A percentile compares a stretch with the other conserved stretches of the same genome.
Evolutionary conservation across 345 rosid genomes (phyloP).

Genomic region (Schrenkiella parvula): DNA sequence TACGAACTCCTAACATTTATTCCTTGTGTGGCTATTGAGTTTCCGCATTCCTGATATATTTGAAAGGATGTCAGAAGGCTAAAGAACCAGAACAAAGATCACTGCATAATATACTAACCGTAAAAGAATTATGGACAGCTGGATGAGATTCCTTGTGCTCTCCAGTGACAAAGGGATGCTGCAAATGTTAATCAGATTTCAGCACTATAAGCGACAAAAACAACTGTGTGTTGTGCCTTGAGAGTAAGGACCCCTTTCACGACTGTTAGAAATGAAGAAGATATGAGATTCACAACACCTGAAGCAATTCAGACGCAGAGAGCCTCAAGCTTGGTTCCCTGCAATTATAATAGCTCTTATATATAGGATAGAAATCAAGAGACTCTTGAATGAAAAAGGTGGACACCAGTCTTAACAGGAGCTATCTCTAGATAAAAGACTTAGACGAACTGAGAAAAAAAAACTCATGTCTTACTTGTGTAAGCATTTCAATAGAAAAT

Average conservation of each 20-base stretch:
- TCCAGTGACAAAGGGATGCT: constrained; percentile 85
- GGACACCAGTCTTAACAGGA: background rate
- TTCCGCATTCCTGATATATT: constrained; percentile 55
- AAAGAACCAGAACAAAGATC: constrained; percentile 9
- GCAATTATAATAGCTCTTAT: constrained; percentile 10
- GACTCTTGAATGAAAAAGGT: constrained; percentile 7
- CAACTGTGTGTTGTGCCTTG: background rate
- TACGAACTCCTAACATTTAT: constrained; percentile 53
- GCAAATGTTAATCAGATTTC: constrained; percentile 35
- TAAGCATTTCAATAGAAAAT: constrained; percentile 75
- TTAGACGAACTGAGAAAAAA: background rate
- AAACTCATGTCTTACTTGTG: constrained; percentile 49
- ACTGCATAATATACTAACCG: constrained; percentile 38
- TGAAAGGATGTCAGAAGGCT: constrained; percentile 21
- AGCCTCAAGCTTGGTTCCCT: constrained; percentile 85
- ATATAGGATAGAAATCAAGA: background rate
- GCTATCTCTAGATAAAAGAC: constrained; percentile 12
- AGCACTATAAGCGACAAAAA: constrained; percentile 10
- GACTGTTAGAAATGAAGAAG: background rate
- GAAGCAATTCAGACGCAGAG: constrained; percentile 68
- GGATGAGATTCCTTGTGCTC: constrained; percentile 48
- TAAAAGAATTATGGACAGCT: constrained; percentile 41
- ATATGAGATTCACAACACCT: constrained; percentile 43
- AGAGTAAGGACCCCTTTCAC: constrained; percentile 2
- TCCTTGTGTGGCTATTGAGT: constrained; percentile 42